Evolutionary conservation across 2,329 filamentous ascomycete species (phyloP), one percentile per base, ranked within the genome.

Genomic region (Aspergillus sp.): DNA sequence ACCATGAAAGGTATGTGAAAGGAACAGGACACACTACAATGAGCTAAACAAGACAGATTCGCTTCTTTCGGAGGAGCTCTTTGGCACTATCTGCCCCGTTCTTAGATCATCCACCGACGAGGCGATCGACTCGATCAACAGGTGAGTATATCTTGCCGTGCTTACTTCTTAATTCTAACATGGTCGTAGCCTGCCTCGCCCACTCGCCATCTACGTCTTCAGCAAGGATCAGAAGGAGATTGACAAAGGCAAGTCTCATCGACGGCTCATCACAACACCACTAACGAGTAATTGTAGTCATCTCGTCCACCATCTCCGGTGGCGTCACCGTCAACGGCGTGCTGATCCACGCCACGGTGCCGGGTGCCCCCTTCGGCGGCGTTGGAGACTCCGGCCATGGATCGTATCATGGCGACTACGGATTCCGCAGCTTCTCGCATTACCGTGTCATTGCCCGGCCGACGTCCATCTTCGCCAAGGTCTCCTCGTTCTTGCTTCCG

Each of bases 311-410:
- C n/a, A 61, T 59, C 14, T 81, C 78, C 4, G 79, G 79, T 5
- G 78, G 78, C 16, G 78, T 80, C 48, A 79, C 77, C 11, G 66
- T 80, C 62, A 81, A 82, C 61, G 78, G 80, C 58, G 68, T 71
- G 36, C 70, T 74, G 55, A 65, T 78, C 40, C 79, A 81, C 55
- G 68, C 68, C 45, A 68, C 65, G 32, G 68, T 76, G 41, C 70
- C 71, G 2, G 67, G 68, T 21, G 71, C 73, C 2, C 78, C 79
- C 5, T 73, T 82, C 42, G 79, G 80, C 42, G 79, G 80, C 31
- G 71, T 81, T 17, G 80, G 80, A 23, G 68, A 71, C 16, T 79
- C 76, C 6, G 79, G 79, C 29, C 70, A 66, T 45, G 80, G 79
- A 48, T 67, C 64, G 49, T 81, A 81, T 60, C 78, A 80, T 58